phyloP scores from a whole-genome alignment of 768 basidiomycete genomes.

The Neoboletus subvelutipes region DNA sequence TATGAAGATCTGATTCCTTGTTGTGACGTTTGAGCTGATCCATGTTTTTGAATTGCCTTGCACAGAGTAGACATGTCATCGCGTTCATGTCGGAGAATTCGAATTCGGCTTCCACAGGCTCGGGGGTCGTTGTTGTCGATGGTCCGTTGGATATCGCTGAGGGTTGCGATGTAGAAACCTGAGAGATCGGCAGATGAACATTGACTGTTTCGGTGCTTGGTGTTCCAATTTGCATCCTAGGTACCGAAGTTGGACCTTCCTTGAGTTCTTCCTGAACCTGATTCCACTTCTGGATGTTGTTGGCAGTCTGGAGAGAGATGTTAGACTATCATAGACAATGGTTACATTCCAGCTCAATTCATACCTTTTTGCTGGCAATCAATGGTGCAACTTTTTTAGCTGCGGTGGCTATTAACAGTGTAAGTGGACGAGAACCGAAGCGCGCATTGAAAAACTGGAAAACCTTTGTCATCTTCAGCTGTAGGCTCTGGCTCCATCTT shows the following conservation, averaged over 20 bases:
- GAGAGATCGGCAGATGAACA: conserved; percentile 3
- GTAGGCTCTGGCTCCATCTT: conserved; percentile 44
- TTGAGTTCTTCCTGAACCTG: conserved; percentile 88
- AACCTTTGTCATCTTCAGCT: conserved; percentile 48
- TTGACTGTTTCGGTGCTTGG: conserved; percentile 9
- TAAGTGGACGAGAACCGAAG: conserved; percentile 11
- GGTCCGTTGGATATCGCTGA: conserved; percentile 17
- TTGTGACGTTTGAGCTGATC: conserved; percentile 89
- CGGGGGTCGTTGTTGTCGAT: conserved; percentile 36
- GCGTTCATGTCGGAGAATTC: conserved; percentile 78
- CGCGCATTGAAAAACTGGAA: neutral
- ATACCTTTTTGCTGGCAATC: conserved; percentile 83
- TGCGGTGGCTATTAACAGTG: conserved; percentile 36
- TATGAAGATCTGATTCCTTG: conserved; percentile 92
- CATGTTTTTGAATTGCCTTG: conserved; percentile 86
- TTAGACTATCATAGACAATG: neutral
- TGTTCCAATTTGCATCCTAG: conserved; percentile 14
- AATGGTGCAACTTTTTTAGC: conserved; percentile 78
- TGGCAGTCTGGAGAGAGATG: conserved; percentile 58
- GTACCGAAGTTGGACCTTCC: conserved; percentile 36
- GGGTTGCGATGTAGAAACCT: conserved; percentile 11
- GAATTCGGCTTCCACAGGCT: conserved; percentile 58
- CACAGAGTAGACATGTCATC: conserved; percentile 86
- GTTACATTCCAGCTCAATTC: conserved; percentile 1
- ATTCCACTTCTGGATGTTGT: conserved; percentile 97